A percentile compares a stretch with the other conserved stretches of the same genome.
These are phyloP conservation scores for Tuber brumale DNA, from an alignment of 495 filamentous ascomycete genomes.

Conservation along the genomic window DNA sequence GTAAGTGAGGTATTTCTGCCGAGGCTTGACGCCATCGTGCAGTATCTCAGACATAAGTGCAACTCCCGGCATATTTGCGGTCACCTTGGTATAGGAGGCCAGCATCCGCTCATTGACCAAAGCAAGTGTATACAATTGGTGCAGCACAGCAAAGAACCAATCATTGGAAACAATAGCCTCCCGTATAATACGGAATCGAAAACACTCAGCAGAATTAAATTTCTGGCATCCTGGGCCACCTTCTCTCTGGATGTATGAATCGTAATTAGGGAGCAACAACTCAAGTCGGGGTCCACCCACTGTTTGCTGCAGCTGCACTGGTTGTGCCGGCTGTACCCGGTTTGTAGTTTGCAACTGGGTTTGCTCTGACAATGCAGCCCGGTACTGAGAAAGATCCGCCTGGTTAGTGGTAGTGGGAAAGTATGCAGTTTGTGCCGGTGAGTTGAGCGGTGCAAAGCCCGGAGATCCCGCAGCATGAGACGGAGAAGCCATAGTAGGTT, in stretches of 20 bases:
- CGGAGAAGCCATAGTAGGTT: background rate
- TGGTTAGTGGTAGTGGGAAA: background rate
- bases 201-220: constrained; percentile 34
- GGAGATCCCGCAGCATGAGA: background rate
- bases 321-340: constrained; percentile 3
- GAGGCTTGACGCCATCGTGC: constrained; percentile 29
- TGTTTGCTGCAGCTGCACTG: constrained; percentile 10
- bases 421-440: background rate
- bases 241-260: constrained; percentile 31
- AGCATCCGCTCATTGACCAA: constrained; percentile 19
- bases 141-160: constrained; percentile 32
- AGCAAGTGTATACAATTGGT: constrained; percentile 30
- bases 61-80: constrained; percentile 19
- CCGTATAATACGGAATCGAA: constrained; percentile 30
- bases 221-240: constrained; percentile 23
- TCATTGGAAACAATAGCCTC: constrained; percentile 29
- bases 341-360: background rate
- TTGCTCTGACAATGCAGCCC: background rate
- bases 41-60: constrained; percentile 27
- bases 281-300: constrained; percentile 2
- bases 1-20: constrained; percentile 23
- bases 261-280: constrained; percentile 21
- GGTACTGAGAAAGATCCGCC: constrained; percentile 2
- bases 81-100: constrained; percentile 18
- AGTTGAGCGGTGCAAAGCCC: background rate